Evolutionary conservation across 1,284 basidiomycete species (phyloP).

Genomic region (Microbotryum violaceum): DNA sequence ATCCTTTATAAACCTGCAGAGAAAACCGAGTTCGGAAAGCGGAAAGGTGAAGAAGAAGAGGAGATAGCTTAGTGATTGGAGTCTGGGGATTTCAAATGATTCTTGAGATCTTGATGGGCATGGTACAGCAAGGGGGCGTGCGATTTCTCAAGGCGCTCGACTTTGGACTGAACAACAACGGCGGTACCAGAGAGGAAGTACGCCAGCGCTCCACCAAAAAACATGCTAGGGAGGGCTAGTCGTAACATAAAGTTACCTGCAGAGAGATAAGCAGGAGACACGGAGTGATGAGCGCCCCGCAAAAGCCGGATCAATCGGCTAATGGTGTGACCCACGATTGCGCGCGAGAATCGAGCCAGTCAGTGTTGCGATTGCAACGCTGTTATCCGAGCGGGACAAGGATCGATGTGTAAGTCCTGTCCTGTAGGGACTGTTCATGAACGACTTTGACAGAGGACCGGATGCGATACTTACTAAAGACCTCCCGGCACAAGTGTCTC

Average conservation of each 20-base stretch:
- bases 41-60: no score
- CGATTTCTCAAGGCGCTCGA: no score
- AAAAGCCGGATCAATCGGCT: not conserved
- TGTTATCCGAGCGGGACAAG: not conserved
- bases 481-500: conserved; percentile 77
- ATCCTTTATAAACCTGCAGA: no score
- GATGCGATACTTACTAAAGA: conserved; percentile 50
- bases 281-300: not conserved
- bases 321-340: conserved; percentile 49
- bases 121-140: no score
- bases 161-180: no score
- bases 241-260: conserved; percentile 53
- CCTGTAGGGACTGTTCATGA: not conserved
- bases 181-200: conserved; percentile 72
- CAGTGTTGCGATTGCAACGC: conserved; percentile 73
- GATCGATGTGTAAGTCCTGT: not conserved
- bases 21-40: no score
- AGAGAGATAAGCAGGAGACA: not conserved
- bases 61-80: no score
- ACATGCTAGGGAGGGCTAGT: conserved; percentile 59
- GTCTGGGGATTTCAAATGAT: no score
- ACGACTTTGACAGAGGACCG: no score
- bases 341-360: conserved; percentile 77
- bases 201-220: conserved; percentile 57
- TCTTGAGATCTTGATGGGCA: no score